Conservation (phyloP, 805 yeast species). For the Wickerhamomyces bovis region DNA sequence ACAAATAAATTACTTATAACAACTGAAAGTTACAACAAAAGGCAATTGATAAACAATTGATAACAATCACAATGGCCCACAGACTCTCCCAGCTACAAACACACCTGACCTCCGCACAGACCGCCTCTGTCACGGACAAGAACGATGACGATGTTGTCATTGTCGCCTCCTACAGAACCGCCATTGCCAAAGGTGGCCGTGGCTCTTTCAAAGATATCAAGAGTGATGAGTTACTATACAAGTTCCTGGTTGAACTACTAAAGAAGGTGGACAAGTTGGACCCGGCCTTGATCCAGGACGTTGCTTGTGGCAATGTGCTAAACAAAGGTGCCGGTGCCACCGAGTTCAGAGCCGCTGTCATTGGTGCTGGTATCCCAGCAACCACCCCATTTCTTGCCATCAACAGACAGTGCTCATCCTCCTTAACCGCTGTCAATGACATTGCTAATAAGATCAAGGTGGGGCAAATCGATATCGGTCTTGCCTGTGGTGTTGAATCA, state of each 20-base stretch:
- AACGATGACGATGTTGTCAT: conserved; percentile 75
- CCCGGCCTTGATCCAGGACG: conserved; percentile 66
- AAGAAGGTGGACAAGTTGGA: conserved; percentile 42
- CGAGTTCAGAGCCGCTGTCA: conserved; percentile 87
- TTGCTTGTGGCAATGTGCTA: conserved; percentile 86
- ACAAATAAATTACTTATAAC: too few relatives aligned
- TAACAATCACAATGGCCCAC: conserved; percentile 8
- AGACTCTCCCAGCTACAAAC: conserved; percentile 30
- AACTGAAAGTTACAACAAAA: too few relatives aligned
- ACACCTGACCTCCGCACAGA: conserved; percentile 22
- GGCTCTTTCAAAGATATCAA: conserved; percentile 81
- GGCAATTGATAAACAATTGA: too few relatives aligned
- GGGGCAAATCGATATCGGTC: conserved; percentile 88
- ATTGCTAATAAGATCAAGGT: conserved; percentile 80
- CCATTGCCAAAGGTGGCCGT: conserved; percentile 80
- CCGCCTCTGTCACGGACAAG: conserved; percentile 8
- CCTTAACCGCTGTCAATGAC: conserved; percentile 84
- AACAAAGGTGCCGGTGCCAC: conserved; percentile 92
- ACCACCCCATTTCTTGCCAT: conserved; percentile 73
- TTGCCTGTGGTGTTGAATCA: conserved; percentile 91
- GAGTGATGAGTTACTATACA: conserved; percentile 70
- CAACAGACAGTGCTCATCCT: conserved; percentile 94
- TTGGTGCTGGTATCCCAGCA: conserved; percentile 88
- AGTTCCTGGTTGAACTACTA: conserved; percentile 58
- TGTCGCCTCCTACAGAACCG: conserved; percentile 86